Evolutionary conservation across 2,329 filamentous ascomycete genomes (phyloP), one percentile per base, ranked within the genome.

Genomic region (Escovopsis sp.): DNA sequence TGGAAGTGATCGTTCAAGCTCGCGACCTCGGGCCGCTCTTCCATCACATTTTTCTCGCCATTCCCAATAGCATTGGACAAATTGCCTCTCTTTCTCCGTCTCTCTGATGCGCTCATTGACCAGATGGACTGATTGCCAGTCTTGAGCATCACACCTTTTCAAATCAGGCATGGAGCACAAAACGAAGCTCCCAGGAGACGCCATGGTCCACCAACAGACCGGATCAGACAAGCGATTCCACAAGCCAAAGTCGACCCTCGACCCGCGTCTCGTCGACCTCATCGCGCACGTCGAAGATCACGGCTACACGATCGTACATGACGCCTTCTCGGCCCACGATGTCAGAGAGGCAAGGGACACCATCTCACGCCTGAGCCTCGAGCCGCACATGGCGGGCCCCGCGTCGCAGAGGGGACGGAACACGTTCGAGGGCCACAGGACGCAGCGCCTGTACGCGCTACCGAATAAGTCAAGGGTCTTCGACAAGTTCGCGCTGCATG

Each of bases 401-500:
- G 41, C 45, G 5, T 47, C 48, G 4, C 31, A 41, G 15, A 39
- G 32, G 15, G 56, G 57, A 4, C 53, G 56, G 18, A 56, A 57
- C 41, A 32, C 42, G 15, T 61, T 60, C 38, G 57, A 61, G 35
- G 57, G 57, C 1, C 40, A 46, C 34, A 50, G 49, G 17, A 61
- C 57, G 11, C 50, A 53, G 31, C 48, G 57, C 14, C 54, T 60
- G 34, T 59, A 59, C 42, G 52, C 55, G 10, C 44, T 61, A 15
- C 39, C 57, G 23, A 55, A 57, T 45, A 61, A 61, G 41, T 53
- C 52, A 9, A 45, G 54, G 13, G 47, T 46, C 4, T 60, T 61
- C 43, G 53, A 59, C 42, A 54, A 53, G 38, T 60, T 58, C 38
- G 43, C 43, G 21, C 38, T 55, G 1, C 46, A 59, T 5, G 49